These are phyloP conservation scores for Nakaseomyces sp. DNA, from an alignment of 1,139 yeast genomes.

Conservation along the genomic window DNA sequence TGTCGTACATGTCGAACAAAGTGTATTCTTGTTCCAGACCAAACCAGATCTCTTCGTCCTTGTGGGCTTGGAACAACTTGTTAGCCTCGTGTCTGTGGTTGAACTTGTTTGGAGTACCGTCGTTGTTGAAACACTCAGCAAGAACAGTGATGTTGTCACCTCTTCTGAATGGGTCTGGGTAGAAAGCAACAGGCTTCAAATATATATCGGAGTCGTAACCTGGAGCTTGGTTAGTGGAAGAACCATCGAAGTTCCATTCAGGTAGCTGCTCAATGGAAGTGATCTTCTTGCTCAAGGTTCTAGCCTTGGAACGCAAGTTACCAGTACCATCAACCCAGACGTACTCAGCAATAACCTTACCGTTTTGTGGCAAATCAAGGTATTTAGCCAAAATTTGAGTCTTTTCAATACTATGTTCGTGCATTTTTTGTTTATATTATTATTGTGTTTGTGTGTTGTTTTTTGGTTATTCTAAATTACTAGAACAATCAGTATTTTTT, in stretches of 20 bases:
- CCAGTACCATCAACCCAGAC: slow-evolving; percentile 97
- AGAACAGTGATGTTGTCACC: slow-evolving; percentile 94
- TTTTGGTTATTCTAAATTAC: neutral
- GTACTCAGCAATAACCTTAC: slow-evolving; percentile 87
- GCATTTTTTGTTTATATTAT: slow-evolving; percentile 25
- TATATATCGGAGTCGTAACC: slow-evolving; percentile 95
- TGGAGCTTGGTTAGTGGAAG: slow-evolving; percentile 97
- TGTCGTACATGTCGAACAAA: slow-evolving; percentile 79
- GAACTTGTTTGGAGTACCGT: slow-evolving; percentile 96
- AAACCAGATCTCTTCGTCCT: slow-evolving; percentile 82
- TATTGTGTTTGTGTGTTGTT: slow-evolving; percentile 4
- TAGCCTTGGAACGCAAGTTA: slow-evolving; percentile 88
- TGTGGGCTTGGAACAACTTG: slow-evolving; percentile 90
- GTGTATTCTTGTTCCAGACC: slow-evolving; percentile 99
- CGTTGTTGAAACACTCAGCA: slow-evolving; percentile 97
- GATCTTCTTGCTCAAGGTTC: slow-evolving; percentile 66
- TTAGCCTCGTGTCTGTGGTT: slow-evolving; percentile 98
- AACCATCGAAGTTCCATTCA: slow-evolving; percentile 99
- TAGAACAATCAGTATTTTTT: too few species aligned
- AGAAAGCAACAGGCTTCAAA: slow-evolving; percentile 86
- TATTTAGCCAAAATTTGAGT: slow-evolving; percentile 75
- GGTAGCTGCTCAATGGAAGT: slow-evolving; percentile 77
- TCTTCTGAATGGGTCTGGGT: slow-evolving; percentile 94
- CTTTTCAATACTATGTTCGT: slow-evolving; percentile 49
- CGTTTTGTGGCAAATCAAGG: slow-evolving; percentile 74